Base-by-base conservation (phyloP, 768 basidiomycete genomes). In the Vishniacozyma victoriae region DNA sequence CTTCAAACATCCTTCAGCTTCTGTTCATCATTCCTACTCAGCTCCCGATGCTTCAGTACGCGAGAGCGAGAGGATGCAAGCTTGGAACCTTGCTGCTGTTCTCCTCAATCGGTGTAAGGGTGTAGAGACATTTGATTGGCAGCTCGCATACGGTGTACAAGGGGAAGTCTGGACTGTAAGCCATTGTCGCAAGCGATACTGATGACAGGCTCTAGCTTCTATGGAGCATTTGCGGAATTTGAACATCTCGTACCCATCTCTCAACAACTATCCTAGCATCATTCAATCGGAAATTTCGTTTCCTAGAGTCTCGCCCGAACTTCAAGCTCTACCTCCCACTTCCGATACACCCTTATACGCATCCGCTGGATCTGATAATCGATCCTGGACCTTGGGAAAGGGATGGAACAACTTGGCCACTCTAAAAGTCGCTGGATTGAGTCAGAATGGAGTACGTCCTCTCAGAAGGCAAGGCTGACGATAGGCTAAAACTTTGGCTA, bases 341-440 rank as follows among this genome's bases (percentile, higher is more conserved):
- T 31, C 33, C 22, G 41, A 44, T 23, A 13, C 26, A 18, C n/a
- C 19, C n/a, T n/a, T n/a, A n/a, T n/a, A n/a, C n/a, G n/a, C n/a
- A n/a, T n/a, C n/a, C n/a, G n/a, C n/a, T n/a, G n/a, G n/a, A n/a
- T n/a, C n/a, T n/a, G n/a, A n/a, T n/a, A n/a, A n/a, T n/a, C n/a
- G n/a, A n/a, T n/a, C n/a, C n/a, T n/a, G n/a, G n/a, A n/a, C n/a
- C n/a, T n/a, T n/a, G n/a, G 53, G 53, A 13, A n/a, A 16, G 11
- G 48, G 53, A 9, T 55, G 54, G 54, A 41, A 46, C 13, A 29
- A 31, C 15, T 41, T 55, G 15, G 35, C 46, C n/a, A 33, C 14
- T 16, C 19, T 55, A 27, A 29, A 41, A 23, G n/a, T 55, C 3
- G 37, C 41, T 0, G 35, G 35, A 2, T 35, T 55, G 40, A 50